Conservation (phyloP, 164 flowering plant species). For the Macadamia tetraphylla region DNA sequence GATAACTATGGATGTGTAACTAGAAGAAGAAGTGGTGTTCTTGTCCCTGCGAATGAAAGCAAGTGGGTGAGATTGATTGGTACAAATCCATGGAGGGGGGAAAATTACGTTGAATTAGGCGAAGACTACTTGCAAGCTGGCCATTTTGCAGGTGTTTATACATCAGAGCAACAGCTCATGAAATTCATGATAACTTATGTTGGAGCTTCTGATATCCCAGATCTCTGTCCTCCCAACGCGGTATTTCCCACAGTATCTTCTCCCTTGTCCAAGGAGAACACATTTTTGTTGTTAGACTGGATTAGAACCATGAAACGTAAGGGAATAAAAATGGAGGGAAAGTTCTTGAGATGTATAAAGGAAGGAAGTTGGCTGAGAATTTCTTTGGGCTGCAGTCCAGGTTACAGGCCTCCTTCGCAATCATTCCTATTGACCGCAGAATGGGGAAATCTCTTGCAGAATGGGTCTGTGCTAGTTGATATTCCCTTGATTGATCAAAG, state of each 20-base stretch:
- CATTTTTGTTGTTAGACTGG: slow-evolving; percentile 52
- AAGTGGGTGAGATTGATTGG: slow-evolving; percentile 47
- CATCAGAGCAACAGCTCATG: slow-evolving; percentile 23
- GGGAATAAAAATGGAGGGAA: slow-evolving; percentile 20
- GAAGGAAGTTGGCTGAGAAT: slow-evolving; percentile 55
- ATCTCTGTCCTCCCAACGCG: slow-evolving; percentile 46
- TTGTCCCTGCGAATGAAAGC: slow-evolving; percentile 61
- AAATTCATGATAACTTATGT: slow-evolving; percentile 26
- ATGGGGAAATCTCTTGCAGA: slow-evolving; percentile 43
- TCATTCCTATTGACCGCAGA: slow-evolving; percentile 38
- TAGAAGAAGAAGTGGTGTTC: slow-evolving; percentile 26
- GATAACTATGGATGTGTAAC: slow-evolving; percentile 35
- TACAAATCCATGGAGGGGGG: slow-evolving; percentile 52
- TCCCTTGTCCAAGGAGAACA: slow-evolving; percentile 47
- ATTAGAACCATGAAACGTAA: slow-evolving; percentile 22
- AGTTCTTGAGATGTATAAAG: slow-evolving; percentile 42
- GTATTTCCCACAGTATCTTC: slow-evolving; percentile 32
- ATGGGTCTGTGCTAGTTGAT: slow-evolving; percentile 52
- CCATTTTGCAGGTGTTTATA: slow-evolving; percentile 27
- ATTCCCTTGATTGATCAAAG: slow-evolving; percentile 50
- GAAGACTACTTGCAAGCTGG: slow-evolving; percentile 40
- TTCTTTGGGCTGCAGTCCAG: slow-evolving; percentile 25
- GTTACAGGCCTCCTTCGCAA: slow-evolving; percentile 47
- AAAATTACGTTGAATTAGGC: slow-evolving; percentile 41
- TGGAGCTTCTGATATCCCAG: slow-evolving; percentile 56